Evolutionary conservation across 305 asterid genomes (phyloP).

Genomic region (Lippia alba): DNA sequence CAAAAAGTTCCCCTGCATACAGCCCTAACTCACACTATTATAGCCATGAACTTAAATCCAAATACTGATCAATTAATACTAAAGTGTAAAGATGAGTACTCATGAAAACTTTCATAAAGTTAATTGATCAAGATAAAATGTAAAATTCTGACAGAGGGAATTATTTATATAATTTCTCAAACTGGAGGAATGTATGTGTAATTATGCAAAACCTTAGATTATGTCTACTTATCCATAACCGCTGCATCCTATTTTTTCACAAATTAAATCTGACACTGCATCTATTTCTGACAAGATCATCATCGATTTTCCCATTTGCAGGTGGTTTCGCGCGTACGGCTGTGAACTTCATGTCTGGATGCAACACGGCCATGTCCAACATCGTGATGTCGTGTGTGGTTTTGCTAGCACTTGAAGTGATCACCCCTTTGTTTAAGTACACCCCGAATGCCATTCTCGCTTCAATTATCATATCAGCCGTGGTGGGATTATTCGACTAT

Average conservation of each 20-base stretch:
- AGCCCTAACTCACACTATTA: too few relatives aligned
- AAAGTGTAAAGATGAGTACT: too few relatives aligned
- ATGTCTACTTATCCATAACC: too few relatives aligned
- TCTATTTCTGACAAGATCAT: background rate
- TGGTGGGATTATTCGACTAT: conserved; percentile 58
- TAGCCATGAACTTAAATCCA: too few relatives aligned
- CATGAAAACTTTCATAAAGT: too few relatives aligned
- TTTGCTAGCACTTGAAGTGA: conserved; percentile 53
- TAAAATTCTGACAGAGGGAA: too few relatives aligned
- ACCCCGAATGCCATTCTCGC: conserved; percentile 82
- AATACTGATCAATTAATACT: too few relatives aligned
- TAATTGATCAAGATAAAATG: too few relatives aligned
- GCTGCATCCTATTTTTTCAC: background rate
- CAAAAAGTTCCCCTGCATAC: too few relatives aligned
- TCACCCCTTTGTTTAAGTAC: conserved; percentile 75
- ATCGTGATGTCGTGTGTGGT: conserved; percentile 70
- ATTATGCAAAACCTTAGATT: too few relatives aligned
- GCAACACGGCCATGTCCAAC: conserved; percentile 76
- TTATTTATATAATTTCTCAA: too few relatives aligned
- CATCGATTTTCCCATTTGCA: conserved; percentile 25
- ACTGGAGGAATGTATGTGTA: too few relatives aligned
- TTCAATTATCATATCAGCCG: conserved; percentile 78
- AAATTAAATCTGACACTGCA: background rate
- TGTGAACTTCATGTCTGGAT: conserved; percentile 82
- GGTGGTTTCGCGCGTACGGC: conserved; percentile 84